Conservation (phyloP, 257 asterid species). For the Lavandula angustifolia region DNA sequence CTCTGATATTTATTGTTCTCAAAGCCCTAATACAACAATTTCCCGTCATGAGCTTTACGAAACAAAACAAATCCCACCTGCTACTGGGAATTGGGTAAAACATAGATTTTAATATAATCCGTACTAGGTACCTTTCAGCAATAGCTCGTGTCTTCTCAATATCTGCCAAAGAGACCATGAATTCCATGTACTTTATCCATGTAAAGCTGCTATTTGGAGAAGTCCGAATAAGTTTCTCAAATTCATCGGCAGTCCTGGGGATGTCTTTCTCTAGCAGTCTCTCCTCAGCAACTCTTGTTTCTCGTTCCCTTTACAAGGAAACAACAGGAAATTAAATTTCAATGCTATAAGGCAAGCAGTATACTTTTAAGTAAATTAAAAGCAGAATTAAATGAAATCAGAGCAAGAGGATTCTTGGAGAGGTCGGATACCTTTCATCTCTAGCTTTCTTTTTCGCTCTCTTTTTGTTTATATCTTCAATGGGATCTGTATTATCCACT, state of each 20-base stretch:
- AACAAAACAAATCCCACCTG: background rate
- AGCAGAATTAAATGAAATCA: slow-evolving; percentile 2
- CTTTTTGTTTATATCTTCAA: slow-evolving; percentile 58
- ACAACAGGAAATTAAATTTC: slow-evolving; percentile 17
- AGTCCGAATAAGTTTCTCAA: slow-evolving; percentile 76
- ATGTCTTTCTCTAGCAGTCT: slow-evolving; percentile 73
- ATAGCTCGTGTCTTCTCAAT: slow-evolving; percentile 85
- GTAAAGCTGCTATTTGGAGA: slow-evolving; percentile 88
- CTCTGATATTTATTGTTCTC: slow-evolving; percentile 79
- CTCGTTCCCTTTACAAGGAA: slow-evolving; percentile 64
- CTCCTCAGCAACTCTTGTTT: slow-evolving; percentile 91
- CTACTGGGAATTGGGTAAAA: background rate
- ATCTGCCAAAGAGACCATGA: slow-evolving; percentile 79
- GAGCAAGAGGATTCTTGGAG: slow-evolving; percentile 24
- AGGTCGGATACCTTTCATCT: slow-evolving; percentile 54
- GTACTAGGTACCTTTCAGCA: slow-evolving; percentile 72
- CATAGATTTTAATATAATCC: background rate
- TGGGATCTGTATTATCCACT: slow-evolving; percentile 35
- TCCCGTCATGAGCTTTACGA: slow-evolving; percentile 5
- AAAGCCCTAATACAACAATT: slow-evolving; percentile 64
- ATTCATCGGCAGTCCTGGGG: slow-evolving; percentile 83
- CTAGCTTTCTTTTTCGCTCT: slow-evolving; percentile 62
- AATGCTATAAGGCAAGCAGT: slow-evolving; percentile 15
- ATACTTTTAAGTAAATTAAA: no score
- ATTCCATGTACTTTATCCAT: slow-evolving; percentile 94